Evolutionary conservation across 805 yeast genomes (phyloP).

Genomic region (Candida nonsorbophila): DNA sequence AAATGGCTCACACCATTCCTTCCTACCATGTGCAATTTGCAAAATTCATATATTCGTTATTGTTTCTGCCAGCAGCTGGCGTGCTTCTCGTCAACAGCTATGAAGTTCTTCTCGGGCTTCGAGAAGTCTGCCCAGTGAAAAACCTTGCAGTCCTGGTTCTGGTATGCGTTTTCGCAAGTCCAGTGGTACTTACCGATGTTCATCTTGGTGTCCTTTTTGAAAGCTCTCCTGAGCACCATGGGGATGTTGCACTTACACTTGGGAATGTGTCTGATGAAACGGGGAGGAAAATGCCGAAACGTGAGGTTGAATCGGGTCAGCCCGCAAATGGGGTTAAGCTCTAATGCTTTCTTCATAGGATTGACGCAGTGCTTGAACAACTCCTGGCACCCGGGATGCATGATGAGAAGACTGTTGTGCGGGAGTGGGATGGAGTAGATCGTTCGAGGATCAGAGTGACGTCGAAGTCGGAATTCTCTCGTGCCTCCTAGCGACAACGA

Average conservation of each 20-base stretch:
- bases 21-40: too few relatives aligned
- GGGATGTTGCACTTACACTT: constrained; percentile 42
- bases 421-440: constrained; percentile 56
- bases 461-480: constrained; percentile 58
- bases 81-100: constrained; percentile 23
- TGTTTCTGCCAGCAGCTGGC: too few relatives aligned
- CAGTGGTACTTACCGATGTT: constrained; percentile 59
- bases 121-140: constrained; percentile 47
- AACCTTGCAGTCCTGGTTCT: constrained; percentile 41
- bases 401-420: constrained; percentile 62
- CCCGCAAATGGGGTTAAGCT: constrained; percentile 39
- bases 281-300: constrained; percentile 48
- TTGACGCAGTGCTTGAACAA: constrained; percentile 61
- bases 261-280: constrained; percentile 32
- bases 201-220: constrained; percentile 27
- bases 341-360: constrained; percentile 41
- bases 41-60: too few relatives aligned
- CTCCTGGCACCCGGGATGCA: constrained; percentile 82
- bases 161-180: constrained; percentile 51
- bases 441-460: constrained; percentile 28
- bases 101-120: constrained; percentile 20
- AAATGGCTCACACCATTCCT: too few relatives aligned
- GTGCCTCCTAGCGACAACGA: constrained; percentile 67
- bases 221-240: constrained; percentile 56
- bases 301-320: constrained; percentile 58